phyloP scores from a whole-genome alignment of 2,329 filamentous ascomycete species.

The Fusarium metavorans region DNA sequence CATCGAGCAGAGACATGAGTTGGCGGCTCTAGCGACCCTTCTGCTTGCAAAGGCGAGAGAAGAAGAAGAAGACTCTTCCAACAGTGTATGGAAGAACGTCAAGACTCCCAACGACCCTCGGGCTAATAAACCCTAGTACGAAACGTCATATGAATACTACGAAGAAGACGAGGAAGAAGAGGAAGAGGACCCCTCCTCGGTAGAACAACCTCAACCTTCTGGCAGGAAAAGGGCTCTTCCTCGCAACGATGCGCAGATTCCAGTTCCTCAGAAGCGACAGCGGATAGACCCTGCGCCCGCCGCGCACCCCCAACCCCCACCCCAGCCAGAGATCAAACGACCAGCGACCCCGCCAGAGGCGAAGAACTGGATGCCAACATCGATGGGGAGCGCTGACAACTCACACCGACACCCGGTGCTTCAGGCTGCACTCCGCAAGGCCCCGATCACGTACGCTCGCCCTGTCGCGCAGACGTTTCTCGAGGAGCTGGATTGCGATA shows the following conservation, averaged over 20 bases:
- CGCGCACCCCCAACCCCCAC: background rate
- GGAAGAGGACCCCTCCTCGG: background rate
- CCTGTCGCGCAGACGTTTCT: constrained; percentile 28
- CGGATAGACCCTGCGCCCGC: constrained; percentile 12
- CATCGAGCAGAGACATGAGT: constrained; percentile 5
- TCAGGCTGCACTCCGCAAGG: background rate
- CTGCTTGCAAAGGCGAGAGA: constrained; percentile 16
- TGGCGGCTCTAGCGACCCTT: constrained; percentile 25
- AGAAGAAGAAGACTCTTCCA: constrained; percentile 15
- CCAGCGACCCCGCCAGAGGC: background rate
- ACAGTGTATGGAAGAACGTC: constrained; percentile 26
- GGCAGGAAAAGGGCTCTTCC: constrained; percentile 29
- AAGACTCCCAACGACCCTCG: background rate
- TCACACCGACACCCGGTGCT: constrained; percentile 20
- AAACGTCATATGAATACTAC: constrained; percentile 32
- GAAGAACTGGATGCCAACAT: constrained; percentile 15
- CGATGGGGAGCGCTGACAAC: constrained; percentile 1
- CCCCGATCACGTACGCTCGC: background rate
- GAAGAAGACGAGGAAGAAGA: constrained; percentile 22
- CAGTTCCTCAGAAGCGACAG: constrained; percentile 29
- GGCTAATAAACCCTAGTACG: constrained; percentile 30
- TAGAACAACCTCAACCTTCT: background rate
- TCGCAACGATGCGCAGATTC: constrained; percentile 18
- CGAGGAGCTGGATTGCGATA: constrained; percentile 14
- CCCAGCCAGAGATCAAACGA: background rate